Evolutionary conservation across 2,329 filamentous ascomycete genomes (phyloP), one percentile per base, ranked within the genome.

Genomic region (Fusarium setosum): DNA sequence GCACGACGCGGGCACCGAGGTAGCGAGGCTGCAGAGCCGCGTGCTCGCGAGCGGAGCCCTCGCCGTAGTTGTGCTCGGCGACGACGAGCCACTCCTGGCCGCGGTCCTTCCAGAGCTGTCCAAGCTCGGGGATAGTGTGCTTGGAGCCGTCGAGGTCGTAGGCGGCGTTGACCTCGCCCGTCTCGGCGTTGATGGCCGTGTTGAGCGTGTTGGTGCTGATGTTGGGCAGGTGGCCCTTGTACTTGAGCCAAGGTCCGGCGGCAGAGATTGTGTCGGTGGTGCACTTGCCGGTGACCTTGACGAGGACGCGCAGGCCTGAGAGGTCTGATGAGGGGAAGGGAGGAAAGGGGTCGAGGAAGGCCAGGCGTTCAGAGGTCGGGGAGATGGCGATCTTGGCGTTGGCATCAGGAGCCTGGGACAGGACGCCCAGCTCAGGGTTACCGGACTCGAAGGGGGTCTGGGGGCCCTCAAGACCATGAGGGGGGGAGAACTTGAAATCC

Each of bases 151-250:
- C 90, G 59, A 92, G 81, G 78, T 99, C 96, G 81, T 97, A 96
- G 6, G 95, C 96, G 18, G 87, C 90, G 79, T 98, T 98, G 67
- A 96, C 94, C 79, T 97, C 94, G 70, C 91, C 92, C 0, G 95
- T 99, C 64, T 92, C 93, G 40, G 92, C 94, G 79, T 97, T 97
- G 76, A 94, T 86, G 61, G 96, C 96, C 53, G 94, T 96, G 81
- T 97, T 97, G 68, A 99, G 88, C 3, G 96, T 99, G 86, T 99
- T 99, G 76, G 93, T 93, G 71, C 90, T 92, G 79, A 99, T 99
- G 84, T 99, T 99, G 78, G 96, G 93, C 65, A 99, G 88, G 80
- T 99, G 96, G 65, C 96, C 96, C 85, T 98, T 98, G 88, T 98
- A 99, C 82, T 98, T 98, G 70, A 99, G 88, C 94, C 94, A 97